A percentile compares a stretch with the other conserved stretches of the same genome.
Evolutionary conservation across 352 stramenopile genomes (phyloP).

Genomic region (Thalassiosira oceanica): DNA sequence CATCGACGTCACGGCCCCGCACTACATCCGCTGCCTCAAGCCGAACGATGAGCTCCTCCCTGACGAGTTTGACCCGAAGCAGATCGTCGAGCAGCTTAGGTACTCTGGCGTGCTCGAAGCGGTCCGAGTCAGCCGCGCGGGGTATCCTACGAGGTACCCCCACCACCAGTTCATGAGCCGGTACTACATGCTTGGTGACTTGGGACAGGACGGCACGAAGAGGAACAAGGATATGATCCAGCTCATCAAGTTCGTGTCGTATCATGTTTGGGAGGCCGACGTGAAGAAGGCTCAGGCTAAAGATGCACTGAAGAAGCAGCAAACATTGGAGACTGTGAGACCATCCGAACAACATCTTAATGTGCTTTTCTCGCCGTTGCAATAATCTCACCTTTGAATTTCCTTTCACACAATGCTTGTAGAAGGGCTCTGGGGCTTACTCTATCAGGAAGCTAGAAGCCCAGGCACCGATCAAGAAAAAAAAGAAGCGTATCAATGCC

Average conservation of each 20-base stretch:
- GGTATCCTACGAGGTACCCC: conserved; percentile 92
- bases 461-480: conserved; percentile 18
- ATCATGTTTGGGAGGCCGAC: conserved; percentile 62
- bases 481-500: conserved; percentile 46
- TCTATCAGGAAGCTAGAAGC: neutral
- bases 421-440: neutral
- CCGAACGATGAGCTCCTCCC: conserved; percentile 92
- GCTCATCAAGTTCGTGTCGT: conserved; percentile 22
- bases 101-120: conserved; percentile 96
- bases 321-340: neutral
- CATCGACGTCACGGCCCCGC: conserved; percentile 92
- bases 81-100: conserved; percentile 95
- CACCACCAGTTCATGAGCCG: conserved; percentile 88
- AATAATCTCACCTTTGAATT: too few species aligned
- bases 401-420: neutral
- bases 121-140: conserved; percentile 90
- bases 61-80: conserved; percentile 88
- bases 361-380: too few species aligned
- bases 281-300: conserved; percentile 71
- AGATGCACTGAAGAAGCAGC: neutral
- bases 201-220: conserved; percentile 29
- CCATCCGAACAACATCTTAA: neutral
- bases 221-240: conserved; percentile 47
- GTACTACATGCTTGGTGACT: conserved; percentile 61
- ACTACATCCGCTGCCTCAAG: conserved; percentile 99